Percentiles rank a stretch among this genome's conserved stretches.
phyloP scores from a whole-genome alignment of 306 rosid species.

The Gastrolobium bilobum region DNA sequence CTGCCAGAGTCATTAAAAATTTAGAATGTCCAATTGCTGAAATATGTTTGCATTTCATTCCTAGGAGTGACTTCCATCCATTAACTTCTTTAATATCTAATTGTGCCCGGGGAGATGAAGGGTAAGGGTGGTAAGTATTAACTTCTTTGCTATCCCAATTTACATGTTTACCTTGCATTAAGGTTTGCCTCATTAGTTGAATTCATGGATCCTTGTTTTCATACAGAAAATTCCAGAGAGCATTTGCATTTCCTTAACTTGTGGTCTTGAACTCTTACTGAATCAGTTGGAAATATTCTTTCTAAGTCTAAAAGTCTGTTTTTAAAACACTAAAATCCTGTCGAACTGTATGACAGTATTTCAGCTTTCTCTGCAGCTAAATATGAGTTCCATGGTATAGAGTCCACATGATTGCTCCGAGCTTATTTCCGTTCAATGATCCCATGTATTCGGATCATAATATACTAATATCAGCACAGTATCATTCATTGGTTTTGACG shows the following conservation, averaged over 20 bases:
- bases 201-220: constrained; percentile 11
- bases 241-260: constrained; percentile 1
- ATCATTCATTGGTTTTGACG: constrained; percentile 16
- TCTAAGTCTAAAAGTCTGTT: neutral
- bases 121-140: neutral
- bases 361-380: neutral
- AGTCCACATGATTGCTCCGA: neutral
- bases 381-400: neutral
- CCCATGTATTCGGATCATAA: neutral
- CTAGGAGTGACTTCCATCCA: neutral
- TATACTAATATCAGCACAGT: neutral
- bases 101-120: neutral
- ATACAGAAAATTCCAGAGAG: neutral
- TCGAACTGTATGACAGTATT: neutral
- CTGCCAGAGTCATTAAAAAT: constrained; percentile 28
- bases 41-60: constrained; percentile 22
- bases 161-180: constrained; percentile 14
- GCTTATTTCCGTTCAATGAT: constrained; percentile 23
- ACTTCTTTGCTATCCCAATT: neutral
- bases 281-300: neutral
- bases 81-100: neutral
- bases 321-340: constrained; percentile 3
- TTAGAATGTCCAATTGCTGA: neutral
- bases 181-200: constrained; percentile 5
- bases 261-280: neutral